Conservation (phyloP, 352 stramenopile genomes). For the Saprolegnia diclina region DNA sequence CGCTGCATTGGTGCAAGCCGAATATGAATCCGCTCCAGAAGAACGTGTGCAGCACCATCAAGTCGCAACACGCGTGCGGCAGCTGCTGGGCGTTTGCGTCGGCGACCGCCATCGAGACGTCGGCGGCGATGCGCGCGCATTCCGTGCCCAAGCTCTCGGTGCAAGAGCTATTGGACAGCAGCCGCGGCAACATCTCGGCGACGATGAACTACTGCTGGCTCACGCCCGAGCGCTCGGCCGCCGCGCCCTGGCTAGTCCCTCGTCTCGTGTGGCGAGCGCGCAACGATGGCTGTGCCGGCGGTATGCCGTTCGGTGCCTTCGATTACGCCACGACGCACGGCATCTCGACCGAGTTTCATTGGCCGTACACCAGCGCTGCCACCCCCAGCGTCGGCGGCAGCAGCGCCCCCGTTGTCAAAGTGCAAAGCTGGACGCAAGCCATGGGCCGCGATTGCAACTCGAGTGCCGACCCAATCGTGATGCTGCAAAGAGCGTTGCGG, state of each 20-base stretch:
- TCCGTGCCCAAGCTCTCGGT: constrained; percentile 52
- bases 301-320: constrained; percentile 74
- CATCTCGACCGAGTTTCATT: constrained; percentile 54
- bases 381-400: constrained; percentile 30
- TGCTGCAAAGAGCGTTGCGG: constrained; percentile 65
- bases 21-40: constrained; percentile 51
- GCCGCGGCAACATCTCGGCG: constrained; percentile 52
- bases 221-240: constrained; percentile 29
- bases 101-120: constrained; percentile 65
- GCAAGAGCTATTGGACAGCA: constrained; percentile 77
- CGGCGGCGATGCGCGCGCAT: constrained; percentile 43
- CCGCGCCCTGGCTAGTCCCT: constrained; percentile 45
- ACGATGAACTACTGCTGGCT: constrained; percentile 72
- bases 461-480: constrained; percentile 41
- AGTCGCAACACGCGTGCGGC: constrained; percentile 74
- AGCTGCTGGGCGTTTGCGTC: constrained; percentile 80
- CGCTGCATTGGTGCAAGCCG: constrained; percentile 67
- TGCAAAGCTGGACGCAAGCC: constrained; percentile 58
- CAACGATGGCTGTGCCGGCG: constrained; percentile 60
- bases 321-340: constrained; percentile 58
- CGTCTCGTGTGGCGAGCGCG: constrained; percentile 65
- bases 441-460: constrained; percentile 52
- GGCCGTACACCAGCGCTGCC: constrained; percentile 59
- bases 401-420: constrained; percentile 41
- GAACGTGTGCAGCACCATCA: constrained; percentile 64